These are phyloP conservation scores for Chrysoporthe cubensis DNA, from an alignment of 2,329 filamentous ascomycete genomes.

Conservation along the genomic window DNA sequence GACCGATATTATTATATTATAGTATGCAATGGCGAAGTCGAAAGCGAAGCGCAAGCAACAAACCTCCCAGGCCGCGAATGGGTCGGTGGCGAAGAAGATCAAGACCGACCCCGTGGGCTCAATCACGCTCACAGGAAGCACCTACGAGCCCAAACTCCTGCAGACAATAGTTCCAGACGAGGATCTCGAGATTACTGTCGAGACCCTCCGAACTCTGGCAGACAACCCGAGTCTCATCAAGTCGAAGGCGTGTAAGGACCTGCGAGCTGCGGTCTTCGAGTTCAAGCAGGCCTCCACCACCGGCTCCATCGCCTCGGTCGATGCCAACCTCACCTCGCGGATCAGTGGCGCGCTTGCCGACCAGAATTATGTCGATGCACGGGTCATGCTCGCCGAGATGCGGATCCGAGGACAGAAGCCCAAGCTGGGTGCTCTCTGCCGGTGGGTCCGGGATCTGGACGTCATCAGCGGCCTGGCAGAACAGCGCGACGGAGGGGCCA, in stretches of 20 bases:
- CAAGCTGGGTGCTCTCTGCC: conserved; percentile 69
- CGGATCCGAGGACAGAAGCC: conserved; percentile 66
- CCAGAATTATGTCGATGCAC: conserved; percentile 67
- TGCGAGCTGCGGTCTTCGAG: conserved; percentile 69
- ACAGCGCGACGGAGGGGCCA: conserved; percentile 48
- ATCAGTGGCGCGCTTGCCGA: conserved; percentile 69
- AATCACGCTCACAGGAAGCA: conserved; percentile 12
- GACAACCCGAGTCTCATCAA: conserved; percentile 67
- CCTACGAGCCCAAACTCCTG: conserved; percentile 21
- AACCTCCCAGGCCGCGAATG: conserved; percentile 6
- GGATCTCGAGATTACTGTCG: conserved; percentile 28
- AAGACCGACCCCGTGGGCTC: conserved; percentile 12
- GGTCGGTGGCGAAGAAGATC: conserved; percentile 22
- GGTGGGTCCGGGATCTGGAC: conserved; percentile 74
- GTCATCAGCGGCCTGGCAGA: conserved; percentile 69
- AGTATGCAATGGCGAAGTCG: conserved; percentile 23
- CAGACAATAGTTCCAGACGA: conserved; percentile 27
- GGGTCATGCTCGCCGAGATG: conserved; percentile 71
- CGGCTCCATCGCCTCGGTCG: conserved; percentile 59
- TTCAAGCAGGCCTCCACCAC: conserved; percentile 72
- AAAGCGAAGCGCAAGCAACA: conserved; percentile 28
- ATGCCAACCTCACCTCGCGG: conserved; percentile 66
- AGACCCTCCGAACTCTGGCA: conserved; percentile 23
- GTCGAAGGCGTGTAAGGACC: conserved; percentile 68
- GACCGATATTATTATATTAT: not conserved